These are phyloP conservation scores for Pseudocercospora fuligena DNA, from an alignment of 2,329 filamentous ascomycete genomes.

Conservation along the genomic window DNA sequence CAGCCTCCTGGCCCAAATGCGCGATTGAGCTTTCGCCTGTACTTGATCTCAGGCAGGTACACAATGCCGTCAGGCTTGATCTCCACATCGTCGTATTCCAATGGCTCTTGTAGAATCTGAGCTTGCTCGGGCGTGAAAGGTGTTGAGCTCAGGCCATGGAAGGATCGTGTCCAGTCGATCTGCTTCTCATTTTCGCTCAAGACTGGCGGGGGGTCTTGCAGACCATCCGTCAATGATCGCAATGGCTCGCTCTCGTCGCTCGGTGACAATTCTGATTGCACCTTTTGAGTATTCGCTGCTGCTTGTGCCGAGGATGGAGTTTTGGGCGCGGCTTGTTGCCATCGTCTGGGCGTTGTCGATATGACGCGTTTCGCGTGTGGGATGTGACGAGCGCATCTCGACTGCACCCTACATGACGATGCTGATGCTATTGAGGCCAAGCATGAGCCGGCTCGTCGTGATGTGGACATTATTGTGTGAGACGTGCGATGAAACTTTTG, in stretches of 20 bases:
- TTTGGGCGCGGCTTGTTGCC: constrained; percentile 27
- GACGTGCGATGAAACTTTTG: neutral
- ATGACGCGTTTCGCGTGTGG: constrained; percentile 26
- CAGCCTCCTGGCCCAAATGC: constrained; percentile 95
- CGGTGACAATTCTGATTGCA: constrained; percentile 30
- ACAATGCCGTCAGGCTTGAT: constrained; percentile 97
- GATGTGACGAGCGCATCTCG: constrained; percentile 14
- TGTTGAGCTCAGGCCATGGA: constrained; percentile 73
- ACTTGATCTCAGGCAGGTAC: constrained; percentile 98
- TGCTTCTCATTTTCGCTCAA: constrained; percentile 56
- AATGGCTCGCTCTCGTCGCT: constrained; percentile 31
- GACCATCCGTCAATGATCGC: constrained; percentile 55
- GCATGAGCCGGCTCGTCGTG: constrained; percentile 31
- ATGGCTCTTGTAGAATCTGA: constrained; percentile 68
- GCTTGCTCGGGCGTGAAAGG: constrained; percentile 74
- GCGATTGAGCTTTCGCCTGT: constrained; percentile 83
- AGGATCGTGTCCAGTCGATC: constrained; percentile 83
- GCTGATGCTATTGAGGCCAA: constrained; percentile 29
- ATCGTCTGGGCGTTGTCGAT: constrained; percentile 32
- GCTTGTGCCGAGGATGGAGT: constrained; percentile 19
- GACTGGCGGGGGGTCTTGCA: constrained; percentile 56
- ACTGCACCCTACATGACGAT: constrained; percentile 20
- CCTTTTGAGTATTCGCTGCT: constrained; percentile 23
- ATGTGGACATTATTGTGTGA: constrained; percentile 28
- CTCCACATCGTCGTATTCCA: constrained; percentile 80